Evolutionary conservation across 2,329 filamentous ascomycete species (phyloP).

Genomic region (Aphanoascus verrucosus): DNA sequence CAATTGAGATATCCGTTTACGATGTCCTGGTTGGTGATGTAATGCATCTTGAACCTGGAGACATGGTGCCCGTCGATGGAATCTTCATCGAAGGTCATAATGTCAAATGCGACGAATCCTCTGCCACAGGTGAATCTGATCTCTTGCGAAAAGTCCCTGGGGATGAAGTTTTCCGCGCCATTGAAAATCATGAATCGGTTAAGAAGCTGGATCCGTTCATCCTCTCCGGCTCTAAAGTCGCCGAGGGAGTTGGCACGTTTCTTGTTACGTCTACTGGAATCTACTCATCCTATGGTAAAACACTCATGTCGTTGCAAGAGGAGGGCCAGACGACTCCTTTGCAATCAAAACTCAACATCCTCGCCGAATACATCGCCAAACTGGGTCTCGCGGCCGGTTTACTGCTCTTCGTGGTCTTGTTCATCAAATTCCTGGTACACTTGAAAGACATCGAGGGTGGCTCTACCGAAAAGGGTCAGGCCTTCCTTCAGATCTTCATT

Average conservation of each 20-base stretch:
- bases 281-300: slow-evolving; percentile 65
- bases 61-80: slow-evolving; percentile 62
- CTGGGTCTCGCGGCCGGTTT: slow-evolving; percentile 60
- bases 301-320: slow-evolving; percentile 65
- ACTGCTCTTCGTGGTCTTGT: slow-evolving; percentile 64
- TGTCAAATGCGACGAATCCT: slow-evolving; percentile 62
- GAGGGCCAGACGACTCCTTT: slow-evolving; percentile 68
- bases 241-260: slow-evolving; percentile 64
- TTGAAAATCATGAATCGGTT: slow-evolving; percentile 49
- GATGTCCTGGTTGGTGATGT: slow-evolving; percentile 66
- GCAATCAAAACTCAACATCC: slow-evolving; percentile 63
- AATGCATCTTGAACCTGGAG: slow-evolving; percentile 61
- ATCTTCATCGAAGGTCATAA: slow-evolving; percentile 57
- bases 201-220: slow-evolving; percentile 69
- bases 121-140: slow-evolving; percentile 65
- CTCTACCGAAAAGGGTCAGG: slow-evolving; percentile 45
- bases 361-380: slow-evolving; percentile 73
- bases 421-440: slow-evolving; percentile 58
- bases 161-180: slow-evolving; percentile 53
- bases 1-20: slow-evolving; percentile 57
- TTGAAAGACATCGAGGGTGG: slow-evolving; percentile 9
- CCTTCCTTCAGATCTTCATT: slow-evolving; percentile 66
- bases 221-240: slow-evolving; percentile 65
- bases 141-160: slow-evolving; percentile 56
- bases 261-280: slow-evolving; percentile 64